Evolutionary conservation across 495 filamentous ascomycete genomes (phyloP).

Genomic region (Aspergillus sclerotiicarbonarius): DNA sequence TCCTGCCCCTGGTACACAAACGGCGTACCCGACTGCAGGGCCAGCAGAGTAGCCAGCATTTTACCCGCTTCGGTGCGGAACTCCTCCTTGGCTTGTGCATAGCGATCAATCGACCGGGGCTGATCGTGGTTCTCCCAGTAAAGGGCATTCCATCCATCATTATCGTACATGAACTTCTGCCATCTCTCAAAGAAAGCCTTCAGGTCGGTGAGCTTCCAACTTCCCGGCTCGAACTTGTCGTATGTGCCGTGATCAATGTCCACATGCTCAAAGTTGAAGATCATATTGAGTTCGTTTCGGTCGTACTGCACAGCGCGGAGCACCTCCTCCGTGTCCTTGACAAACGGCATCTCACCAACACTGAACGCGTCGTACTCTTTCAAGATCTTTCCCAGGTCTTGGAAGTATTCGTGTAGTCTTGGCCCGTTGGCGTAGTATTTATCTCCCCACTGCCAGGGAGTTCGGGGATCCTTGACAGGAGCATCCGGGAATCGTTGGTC

Average conservation of each 20-base stretch:
- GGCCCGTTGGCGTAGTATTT: conserved; percentile 63
- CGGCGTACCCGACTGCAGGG: conserved; percentile 61
- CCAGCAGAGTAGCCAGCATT: conserved; percentile 60
- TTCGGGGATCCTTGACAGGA: conserved; percentile 50
- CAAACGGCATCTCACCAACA: conserved; percentile 70
- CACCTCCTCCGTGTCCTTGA: conserved; percentile 56
- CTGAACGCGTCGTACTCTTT: conserved; percentile 65
- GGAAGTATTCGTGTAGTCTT: conserved; percentile 61
- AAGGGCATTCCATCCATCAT: conserved; percentile 68
- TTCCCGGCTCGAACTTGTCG: conserved; percentile 49
- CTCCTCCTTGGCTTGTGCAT: conserved; percentile 46
- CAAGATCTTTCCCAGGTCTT: conserved; percentile 63
- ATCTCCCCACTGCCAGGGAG: conserved; percentile 53
- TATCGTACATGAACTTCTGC: conserved; percentile 68
- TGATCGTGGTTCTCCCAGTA: conserved; percentile 78
- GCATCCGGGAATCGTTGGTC: conserved; percentile 59
- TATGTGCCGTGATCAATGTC: conserved; percentile 56
- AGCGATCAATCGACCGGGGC: conserved; percentile 62
- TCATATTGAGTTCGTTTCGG: conserved; percentile 68
- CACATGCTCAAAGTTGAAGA: conserved; percentile 68
- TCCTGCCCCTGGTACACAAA: conserved; percentile 80
- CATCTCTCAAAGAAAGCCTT: conserved; percentile 60
- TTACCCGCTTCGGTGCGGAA: conserved; percentile 52
- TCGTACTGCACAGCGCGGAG: conserved; percentile 56
- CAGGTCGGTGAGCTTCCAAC: conserved; percentile 55